Percentiles rank a stretch among this genome's conserved stretches.
Evolutionary conservation across 2,329 filamentous ascomycete species (phyloP).

Genomic region (Gnomoniopsis smithogilvyi): DNA sequence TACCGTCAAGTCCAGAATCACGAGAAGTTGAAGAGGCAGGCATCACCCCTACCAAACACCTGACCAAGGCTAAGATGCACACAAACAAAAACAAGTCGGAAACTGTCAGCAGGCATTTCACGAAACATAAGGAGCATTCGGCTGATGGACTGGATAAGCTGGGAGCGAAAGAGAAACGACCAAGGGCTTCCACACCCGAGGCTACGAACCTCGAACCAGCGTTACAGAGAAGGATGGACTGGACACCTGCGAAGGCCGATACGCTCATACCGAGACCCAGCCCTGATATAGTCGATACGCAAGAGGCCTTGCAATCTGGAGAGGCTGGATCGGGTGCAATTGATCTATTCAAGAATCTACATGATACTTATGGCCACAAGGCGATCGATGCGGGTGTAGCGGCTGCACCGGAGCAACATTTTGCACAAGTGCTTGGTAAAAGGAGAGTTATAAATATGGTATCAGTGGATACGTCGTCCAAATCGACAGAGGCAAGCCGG

Average conservation of each 20-base stretch:
- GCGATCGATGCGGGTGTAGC: conserved; percentile 18
- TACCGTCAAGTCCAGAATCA: background rate
- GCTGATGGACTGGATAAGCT: background rate
- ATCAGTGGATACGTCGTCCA: conserved; percentile 24
- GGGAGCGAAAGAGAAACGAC: conserved; percentile 21
- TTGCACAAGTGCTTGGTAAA: conserved; percentile 43
- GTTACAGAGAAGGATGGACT: conserved; percentile 54
- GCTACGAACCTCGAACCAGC: conserved; percentile 45
- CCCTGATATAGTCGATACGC: background rate
- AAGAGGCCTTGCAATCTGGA: background rate
- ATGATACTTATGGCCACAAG: conserved; percentile 38
- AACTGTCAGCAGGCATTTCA: conserved; percentile 33
- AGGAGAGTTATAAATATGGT: conserved; percentile 55
- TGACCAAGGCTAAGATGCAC: conserved; percentile 21
- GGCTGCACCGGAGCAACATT: conserved; percentile 21
- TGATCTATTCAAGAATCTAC: conserved; percentile 41
- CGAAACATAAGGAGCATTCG: background rate
- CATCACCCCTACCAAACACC: conserved; percentile 21
- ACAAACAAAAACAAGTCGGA: conserved; percentile 24
- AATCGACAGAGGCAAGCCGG: conserved; percentile 19
- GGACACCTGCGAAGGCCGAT: conserved; percentile 62
- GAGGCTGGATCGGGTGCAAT: conserved; percentile 4
- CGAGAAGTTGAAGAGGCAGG: background rate
- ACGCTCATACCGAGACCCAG: conserved; percentile 14
- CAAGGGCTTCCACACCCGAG: conserved; percentile 25